Percentiles rank a stretch among this genome's conserved stretches.
Evolutionary conservation across 805 yeast genomes (phyloP).

Genomic region (Metschnikowia henanensis): DNA sequence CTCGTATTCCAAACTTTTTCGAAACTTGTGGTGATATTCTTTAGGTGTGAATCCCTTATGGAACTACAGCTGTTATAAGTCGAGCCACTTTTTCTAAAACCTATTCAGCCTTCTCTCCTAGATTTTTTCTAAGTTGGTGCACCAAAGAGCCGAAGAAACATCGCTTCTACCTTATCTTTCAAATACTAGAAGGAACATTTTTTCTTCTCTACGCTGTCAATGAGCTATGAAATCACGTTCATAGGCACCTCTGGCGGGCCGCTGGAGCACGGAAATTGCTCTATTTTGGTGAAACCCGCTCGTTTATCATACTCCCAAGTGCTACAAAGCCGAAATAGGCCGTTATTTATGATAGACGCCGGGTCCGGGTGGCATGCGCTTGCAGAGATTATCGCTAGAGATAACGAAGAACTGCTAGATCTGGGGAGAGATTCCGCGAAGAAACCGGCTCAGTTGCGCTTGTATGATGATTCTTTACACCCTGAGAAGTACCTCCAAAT

Average conservation of each 20-base stretch:
- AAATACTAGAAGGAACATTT: too few relatives aligned
- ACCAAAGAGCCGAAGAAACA: too few relatives aligned
- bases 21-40: neutral
- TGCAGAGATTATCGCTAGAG: constrained; percentile 31
- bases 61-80: too few relatives aligned
- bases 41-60: too few relatives aligned
- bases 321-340: constrained; percentile 24
- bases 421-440: neutral
- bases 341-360: constrained; percentile 67
- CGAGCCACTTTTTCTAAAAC: too few relatives aligned
- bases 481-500: constrained; percentile 26
- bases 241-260: constrained; percentile 91
- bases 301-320: constrained; percentile 36
- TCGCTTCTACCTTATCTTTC: too few relatives aligned
- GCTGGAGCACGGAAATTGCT: constrained; percentile 64
- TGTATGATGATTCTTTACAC: constrained; percentile 33
- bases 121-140: neutral
- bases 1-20: neutral
- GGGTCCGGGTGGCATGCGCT: constrained; percentile 71
- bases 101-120: too few relatives aligned
- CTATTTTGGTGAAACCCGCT: constrained; percentile 63
- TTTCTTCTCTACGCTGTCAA: too few relatives aligned
- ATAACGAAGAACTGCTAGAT: too few relatives aligned
- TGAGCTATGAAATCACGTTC: constrained; percentile 59
- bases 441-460: constrained; percentile 17